Evolutionary conservation across 1,139 yeast genomes (phyloP).

Genomic region (Geotrichum phurueaensis): DNA sequence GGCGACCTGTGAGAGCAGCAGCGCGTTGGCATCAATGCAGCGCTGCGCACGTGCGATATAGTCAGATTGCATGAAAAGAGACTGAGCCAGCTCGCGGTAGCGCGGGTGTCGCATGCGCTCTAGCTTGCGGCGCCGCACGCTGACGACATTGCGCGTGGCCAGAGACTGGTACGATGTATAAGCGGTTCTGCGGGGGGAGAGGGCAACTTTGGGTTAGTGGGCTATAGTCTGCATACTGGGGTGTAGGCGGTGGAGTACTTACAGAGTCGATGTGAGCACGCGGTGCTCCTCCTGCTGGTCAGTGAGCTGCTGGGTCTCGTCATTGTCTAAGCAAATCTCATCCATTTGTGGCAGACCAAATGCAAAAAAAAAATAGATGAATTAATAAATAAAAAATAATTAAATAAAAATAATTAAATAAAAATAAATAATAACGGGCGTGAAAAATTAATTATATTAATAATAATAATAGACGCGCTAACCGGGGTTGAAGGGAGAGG

Average conservation of each 20-base stretch:
- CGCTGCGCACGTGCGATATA: constrained; percentile 44
- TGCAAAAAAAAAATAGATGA: background rate
- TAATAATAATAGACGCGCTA: no score
- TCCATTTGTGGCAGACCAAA: background rate
- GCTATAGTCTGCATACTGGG: no score
- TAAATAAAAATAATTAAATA: background rate
- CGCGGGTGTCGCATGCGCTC: constrained; percentile 16
- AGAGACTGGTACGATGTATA: constrained; percentile 24
- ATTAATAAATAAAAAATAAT: background rate
- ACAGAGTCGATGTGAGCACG: constrained; percentile 27
- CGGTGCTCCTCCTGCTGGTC: constrained; percentile 24
- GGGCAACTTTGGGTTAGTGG: no score
- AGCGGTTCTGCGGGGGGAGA: constrained; percentile 22
- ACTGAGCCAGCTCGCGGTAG: constrained; percentile 20
- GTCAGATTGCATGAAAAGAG: constrained; percentile 18
- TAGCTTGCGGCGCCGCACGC: constrained; percentile 26
- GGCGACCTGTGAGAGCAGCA: constrained; percentile 45
- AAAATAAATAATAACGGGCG: background rate
- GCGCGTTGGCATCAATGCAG: constrained; percentile 47
- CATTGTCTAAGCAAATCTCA: background rate
- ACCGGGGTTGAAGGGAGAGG: no score
- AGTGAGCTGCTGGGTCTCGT: background rate
- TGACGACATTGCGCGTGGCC: constrained; percentile 24
- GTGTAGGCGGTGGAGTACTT: constrained; percentile 12
- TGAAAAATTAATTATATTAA: background rate